Conservation (phyloP, 371 early-diverging fungal species). For the Haplosporangium sp. region DNA sequence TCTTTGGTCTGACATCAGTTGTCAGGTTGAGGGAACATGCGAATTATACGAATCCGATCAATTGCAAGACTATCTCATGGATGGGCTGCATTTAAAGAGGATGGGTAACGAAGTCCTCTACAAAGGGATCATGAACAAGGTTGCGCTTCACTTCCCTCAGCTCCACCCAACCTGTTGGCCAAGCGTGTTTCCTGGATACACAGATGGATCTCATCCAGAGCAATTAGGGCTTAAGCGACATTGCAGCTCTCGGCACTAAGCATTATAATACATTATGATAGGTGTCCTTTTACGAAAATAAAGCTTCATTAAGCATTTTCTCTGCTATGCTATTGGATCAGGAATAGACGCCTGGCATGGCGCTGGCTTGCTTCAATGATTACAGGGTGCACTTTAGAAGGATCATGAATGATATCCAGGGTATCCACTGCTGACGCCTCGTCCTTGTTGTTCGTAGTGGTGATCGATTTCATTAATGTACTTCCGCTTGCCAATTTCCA, state of each 20-base stretch:
- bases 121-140: conserved; percentile 42
- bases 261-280: background rate
- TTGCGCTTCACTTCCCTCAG: conserved; percentile 41
- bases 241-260: conserved; percentile 8
- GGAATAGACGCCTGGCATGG: conserved; percentile 24
- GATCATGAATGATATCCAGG: conserved; percentile 21
- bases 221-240: conserved; percentile 25
- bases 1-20: conserved; percentile 42
- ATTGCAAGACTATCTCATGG: conserved; percentile 42
- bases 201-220: conserved; percentile 29
- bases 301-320: background rate
- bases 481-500: conserved; percentile 40
- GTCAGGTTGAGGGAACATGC: conserved; percentile 40
- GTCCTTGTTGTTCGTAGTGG: background rate
- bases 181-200: conserved; percentile 43
- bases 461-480: background rate
- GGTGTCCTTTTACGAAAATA: background rate
- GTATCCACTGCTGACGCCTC: background rate
- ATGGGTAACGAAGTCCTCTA: conserved; percentile 52
- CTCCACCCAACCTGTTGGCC: conserved; percentile 49
- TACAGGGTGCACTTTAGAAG: conserved; percentile 28
- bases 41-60: conserved; percentile 34
- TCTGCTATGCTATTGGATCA: conserved; percentile 26
- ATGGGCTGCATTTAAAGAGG: conserved; percentile 40
- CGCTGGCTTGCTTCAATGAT: conserved; percentile 23